Conservation (phyloP, 108 stramenopile species). For the Cylindrotheca closterium region DNA sequence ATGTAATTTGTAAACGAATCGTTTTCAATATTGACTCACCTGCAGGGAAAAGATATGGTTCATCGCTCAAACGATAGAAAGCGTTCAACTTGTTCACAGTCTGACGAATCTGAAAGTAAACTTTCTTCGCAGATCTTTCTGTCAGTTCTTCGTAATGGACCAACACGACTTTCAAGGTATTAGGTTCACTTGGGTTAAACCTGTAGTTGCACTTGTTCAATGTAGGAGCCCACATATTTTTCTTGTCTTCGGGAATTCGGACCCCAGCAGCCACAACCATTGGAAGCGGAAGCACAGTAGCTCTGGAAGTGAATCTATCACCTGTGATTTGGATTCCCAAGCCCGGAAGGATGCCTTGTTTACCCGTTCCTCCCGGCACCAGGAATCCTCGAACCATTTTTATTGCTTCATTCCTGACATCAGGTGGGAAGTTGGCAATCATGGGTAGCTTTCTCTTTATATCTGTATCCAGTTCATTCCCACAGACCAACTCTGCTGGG, state of each 20-base stretch:
- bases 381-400: conserved; percentile 49
- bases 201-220: conserved; percentile 47
- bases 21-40: too few relatives aligned
- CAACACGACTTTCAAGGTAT: conserved; percentile 45
- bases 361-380: conserved; percentile 52
- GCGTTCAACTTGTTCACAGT: conserved; percentile 44
- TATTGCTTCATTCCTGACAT: conserved; percentile 43
- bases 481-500: conserved; percentile 58
- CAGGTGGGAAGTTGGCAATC: conserved; percentile 64
- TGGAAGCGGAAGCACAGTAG: conserved; percentile 46
- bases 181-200: conserved; percentile 38
- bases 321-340: conserved; percentile 43
- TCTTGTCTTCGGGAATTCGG: conserved; percentile 35
- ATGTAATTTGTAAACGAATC: too few relatives aligned
- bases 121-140: conserved; percentile 17
- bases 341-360: conserved; percentile 46
- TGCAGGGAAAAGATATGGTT: conserved; percentile 36
- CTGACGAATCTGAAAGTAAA: conserved; percentile 39
- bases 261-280: conserved; percentile 54
- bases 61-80: conserved; percentile 38
- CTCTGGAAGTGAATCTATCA: conserved; percentile 28
- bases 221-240: conserved; percentile 54
- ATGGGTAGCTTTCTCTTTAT: conserved; percentile 56
- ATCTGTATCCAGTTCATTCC: conserved; percentile 53
- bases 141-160: conserved; percentile 32